Percentiles rank a stretch among this genome's conserved stretches.
Conservation (phyloP, 371 early-diverging fungal species). For the Mortierella polycephala region DNA sequence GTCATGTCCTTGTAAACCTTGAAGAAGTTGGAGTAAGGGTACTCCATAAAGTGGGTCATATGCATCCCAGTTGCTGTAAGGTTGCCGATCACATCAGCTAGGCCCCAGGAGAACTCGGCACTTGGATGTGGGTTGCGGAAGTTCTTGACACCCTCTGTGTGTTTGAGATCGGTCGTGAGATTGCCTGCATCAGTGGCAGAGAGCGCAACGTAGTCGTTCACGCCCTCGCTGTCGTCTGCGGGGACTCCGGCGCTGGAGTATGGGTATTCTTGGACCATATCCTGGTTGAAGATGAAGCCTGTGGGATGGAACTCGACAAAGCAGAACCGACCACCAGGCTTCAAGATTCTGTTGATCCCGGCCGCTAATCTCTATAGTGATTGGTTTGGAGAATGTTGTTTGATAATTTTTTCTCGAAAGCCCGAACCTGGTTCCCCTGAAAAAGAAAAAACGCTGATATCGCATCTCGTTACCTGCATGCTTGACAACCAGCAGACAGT, state of each 20-base stretch:
- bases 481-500: constrained; percentile 30
- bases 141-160: constrained; percentile 27
- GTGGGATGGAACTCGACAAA: constrained; percentile 47
- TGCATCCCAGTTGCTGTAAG: constrained; percentile 12
- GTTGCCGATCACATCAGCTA: constrained; percentile 31
- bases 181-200: constrained; percentile 17
- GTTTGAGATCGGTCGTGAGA: constrained; percentile 33
- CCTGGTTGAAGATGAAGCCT: constrained; percentile 27
- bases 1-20: constrained; percentile 32
- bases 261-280: constrained; percentile 28
- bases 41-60: constrained; percentile 39
- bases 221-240: constrained; percentile 18
- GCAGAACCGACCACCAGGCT: constrained; percentile 36
- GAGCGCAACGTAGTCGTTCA: constrained; percentile 39
- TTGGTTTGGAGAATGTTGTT: too few species aligned
- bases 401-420: too few species aligned
- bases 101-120: constrained; percentile 40
- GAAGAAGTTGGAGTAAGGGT: constrained; percentile 51
- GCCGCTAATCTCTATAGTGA: constrained; percentile 20
- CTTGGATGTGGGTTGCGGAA: constrained; percentile 31
- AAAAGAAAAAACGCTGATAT: too few species aligned
- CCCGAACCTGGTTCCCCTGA: too few species aligned
- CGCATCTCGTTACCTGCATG: constrained; percentile 22
- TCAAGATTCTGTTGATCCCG: constrained; percentile 36
- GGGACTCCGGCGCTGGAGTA: constrained; percentile 20